Conservation (phyloP, 257 asterid species). For the Plantago elongata region DNA sequence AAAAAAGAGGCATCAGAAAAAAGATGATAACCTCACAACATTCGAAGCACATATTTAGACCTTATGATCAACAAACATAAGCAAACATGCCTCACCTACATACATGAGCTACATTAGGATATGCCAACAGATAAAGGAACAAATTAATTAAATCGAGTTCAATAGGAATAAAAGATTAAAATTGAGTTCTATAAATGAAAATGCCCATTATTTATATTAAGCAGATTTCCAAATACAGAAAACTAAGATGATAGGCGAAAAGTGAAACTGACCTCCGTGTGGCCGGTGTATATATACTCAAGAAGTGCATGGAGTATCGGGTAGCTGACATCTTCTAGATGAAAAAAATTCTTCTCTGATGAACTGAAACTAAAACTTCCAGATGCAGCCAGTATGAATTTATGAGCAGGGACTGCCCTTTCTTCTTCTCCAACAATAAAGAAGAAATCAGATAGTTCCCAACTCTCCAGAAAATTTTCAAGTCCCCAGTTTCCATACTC, state of each 20-base stretch:
- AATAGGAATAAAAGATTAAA: too few relatives aligned
- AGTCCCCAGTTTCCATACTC: conserved; percentile 77
- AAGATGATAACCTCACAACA: background rate
- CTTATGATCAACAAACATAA: background rate
- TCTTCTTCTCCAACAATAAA: conserved; percentile 76
- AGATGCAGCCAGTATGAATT: conserved; percentile 68
- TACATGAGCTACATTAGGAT: too few relatives aligned
- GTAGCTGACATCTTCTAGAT: conserved; percentile 49
- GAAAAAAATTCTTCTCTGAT: conserved; percentile 43
- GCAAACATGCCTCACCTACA: background rate
- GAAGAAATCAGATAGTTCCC: conserved; percentile 77
- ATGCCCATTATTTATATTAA: background rate
- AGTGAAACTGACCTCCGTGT: conserved; percentile 54
- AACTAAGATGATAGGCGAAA: conserved; percentile 7
- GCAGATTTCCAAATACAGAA: background rate
- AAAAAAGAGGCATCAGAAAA: background rate
- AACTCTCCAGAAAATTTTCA: conserved; percentile 66
- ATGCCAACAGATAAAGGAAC: too few relatives aligned
- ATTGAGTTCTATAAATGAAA: too few relatives aligned
- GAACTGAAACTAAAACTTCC: conserved; percentile 56
- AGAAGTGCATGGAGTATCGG: conserved; percentile 68
- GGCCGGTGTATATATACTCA: conserved; percentile 74
- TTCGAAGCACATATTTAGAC: background rate
- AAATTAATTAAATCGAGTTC: too few relatives aligned
- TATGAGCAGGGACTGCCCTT: conserved; percentile 79